These are phyloP conservation scores for Noccaea bulbosa DNA, from an alignment of 345 rosid genomes.

Conservation along the genomic window DNA sequence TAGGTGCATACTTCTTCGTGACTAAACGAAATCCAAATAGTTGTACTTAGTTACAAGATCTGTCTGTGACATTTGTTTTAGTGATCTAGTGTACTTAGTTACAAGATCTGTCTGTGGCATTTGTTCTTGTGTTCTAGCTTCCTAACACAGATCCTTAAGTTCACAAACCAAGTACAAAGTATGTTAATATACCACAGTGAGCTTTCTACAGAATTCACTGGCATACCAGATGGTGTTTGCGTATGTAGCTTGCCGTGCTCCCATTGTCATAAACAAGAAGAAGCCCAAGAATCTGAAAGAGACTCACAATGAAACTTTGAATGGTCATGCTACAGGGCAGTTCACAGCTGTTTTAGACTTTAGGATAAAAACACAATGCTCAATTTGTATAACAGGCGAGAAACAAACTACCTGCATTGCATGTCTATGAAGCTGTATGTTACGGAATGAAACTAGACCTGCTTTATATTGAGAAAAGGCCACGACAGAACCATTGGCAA, in stretches of 20 bases:
- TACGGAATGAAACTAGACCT: constrained; percentile 73
- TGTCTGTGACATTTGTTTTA: constrained; percentile 4
- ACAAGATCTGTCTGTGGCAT: constrained; percentile 4
- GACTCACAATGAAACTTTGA: constrained; percentile 18
- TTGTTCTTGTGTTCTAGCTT: constrained; percentile 12
- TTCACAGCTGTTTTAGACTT: constrained; percentile 9
- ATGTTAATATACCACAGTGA: constrained; percentile 5
- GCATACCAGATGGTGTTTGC: constrained; percentile 86
- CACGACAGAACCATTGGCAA: constrained; percentile 74
- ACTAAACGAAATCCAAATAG: constrained; percentile 12
- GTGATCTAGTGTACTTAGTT: constrained; percentile 20
- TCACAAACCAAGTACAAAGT: constrained; percentile 9
- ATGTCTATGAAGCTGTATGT: constrained; percentile 89
- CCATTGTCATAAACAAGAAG: constrained; percentile 95
- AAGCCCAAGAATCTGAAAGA: constrained; percentile 79
- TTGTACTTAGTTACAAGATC: constrained; percentile 20
- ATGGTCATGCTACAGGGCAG: constrained; percentile 4
- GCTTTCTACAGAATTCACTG: constrained; percentile 15
- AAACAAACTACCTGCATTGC: constrained; percentile 80
- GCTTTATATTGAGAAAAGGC: constrained; percentile 63
- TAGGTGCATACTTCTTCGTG: constrained; percentile 6
- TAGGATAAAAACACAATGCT: neutral
- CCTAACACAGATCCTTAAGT: constrained; percentile 12
- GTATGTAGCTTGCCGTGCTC: constrained; percentile 87
- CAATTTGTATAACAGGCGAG: neutral